These are phyloP conservation scores for Microsporum canis DNA, from an alignment of 2,329 filamentous ascomycete species.

Conservation along the genomic window DNA sequence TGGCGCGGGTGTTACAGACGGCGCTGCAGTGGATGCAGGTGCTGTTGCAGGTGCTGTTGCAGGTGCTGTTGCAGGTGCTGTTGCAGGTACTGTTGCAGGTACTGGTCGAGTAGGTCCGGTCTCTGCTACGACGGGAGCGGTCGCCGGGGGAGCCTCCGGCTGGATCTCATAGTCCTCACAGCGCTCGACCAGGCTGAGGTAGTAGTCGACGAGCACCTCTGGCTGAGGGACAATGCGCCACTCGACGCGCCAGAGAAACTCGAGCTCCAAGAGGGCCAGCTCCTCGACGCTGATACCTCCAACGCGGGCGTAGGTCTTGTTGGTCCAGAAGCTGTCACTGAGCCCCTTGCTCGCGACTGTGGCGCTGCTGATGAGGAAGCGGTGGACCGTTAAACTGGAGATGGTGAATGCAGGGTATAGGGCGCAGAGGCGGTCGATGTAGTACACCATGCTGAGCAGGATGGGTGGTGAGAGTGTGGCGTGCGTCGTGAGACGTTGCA, in stretches of 20 bases:
- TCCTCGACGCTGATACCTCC: conserved; percentile 86
- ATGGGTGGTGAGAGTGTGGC: conserved; percentile 87
- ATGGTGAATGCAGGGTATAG: conserved; percentile 93
- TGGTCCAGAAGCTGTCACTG: conserved; percentile 97
- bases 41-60: background rate
- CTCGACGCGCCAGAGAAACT: conserved; percentile 83
- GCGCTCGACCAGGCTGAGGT: conserved; percentile 67
- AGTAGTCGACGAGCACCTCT: conserved; percentile 87
- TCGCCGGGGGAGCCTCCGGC: conserved; percentile 11
- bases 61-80: background rate
- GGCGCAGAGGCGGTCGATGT: conserved; percentile 88
- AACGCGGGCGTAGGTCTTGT: conserved; percentile 87
- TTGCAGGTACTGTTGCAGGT: background rate
- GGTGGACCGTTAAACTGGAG: conserved; percentile 89
- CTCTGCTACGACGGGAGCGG: background rate
- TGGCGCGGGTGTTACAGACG: background rate
- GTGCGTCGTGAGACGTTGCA: conserved; percentile 84
- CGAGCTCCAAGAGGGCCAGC: conserved; percentile 79
- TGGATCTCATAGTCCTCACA: conserved; percentile 49
- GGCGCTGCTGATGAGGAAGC: conserved; percentile 89
- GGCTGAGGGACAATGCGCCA: conserved; percentile 97
- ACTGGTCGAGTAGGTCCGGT: background rate
- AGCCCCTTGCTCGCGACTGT: conserved; percentile 93
- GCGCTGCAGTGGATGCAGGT: background rate
- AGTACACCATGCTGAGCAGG: conserved; percentile 97